Percentiles rank a stretch among this genome's conserved stretches.
These are phyloP conservation scores for Parietaria judaica DNA, from an alignment of 306 rosid species.

Conservation along the genomic window DNA sequence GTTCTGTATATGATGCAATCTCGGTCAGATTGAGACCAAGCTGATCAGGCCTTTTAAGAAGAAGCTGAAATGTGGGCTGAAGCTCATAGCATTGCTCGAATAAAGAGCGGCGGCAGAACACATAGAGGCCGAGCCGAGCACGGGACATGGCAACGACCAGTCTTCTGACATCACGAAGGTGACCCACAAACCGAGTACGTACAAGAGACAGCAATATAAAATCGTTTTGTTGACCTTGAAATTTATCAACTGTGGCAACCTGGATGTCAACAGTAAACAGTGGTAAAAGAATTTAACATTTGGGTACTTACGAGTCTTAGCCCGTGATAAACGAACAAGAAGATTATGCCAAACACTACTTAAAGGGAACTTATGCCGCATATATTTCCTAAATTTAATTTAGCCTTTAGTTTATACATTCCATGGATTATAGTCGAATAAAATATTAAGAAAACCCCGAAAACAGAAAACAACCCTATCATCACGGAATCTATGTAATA, in stretches of 20 bases:
- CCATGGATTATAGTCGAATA: too few relatives aligned
- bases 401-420: too few relatives aligned
- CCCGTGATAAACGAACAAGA: too few relatives aligned
- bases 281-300: too few relatives aligned
- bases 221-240: constrained; percentile 99
- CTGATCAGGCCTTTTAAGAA: constrained; percentile 82
- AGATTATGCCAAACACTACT: too few relatives aligned
- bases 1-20: constrained; percentile 54
- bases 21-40: constrained; percentile 73
- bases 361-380: too few relatives aligned
- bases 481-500: too few relatives aligned
- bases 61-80: constrained; percentile 89
- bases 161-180: constrained; percentile 96
- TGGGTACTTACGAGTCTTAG: too few relatives aligned
- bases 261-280: constrained; percentile 19
- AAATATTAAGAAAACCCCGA: too few relatives aligned
- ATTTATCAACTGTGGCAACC: constrained; percentile 94
- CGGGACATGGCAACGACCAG: constrained; percentile 98
- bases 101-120: constrained; percentile 88
- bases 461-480: too few relatives aligned
- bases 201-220: constrained; percentile 84
- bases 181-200: constrained; percentile 95
- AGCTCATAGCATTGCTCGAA: constrained; percentile 94
- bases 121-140: constrained; percentile 91
- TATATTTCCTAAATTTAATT: too few relatives aligned